Evolutionary conservation across 1,139 yeast genomes (phyloP), one percentile per base, ranked within the genome.

Genomic region (Zygosaccharomyces pseudobailii): DNA sequence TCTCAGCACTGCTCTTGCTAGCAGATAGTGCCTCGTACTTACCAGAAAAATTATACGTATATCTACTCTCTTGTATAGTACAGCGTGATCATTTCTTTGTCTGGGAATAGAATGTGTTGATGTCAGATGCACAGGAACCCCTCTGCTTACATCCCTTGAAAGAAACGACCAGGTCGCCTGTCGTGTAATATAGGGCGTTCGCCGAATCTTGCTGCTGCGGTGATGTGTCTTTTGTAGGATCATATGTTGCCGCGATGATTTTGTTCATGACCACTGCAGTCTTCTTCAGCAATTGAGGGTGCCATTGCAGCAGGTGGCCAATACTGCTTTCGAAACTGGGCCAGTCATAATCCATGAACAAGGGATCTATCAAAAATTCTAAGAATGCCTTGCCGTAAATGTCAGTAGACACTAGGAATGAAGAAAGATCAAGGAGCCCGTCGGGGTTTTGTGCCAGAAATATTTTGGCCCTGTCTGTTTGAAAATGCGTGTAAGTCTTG

Each of bases 271-370:
- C 77, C 9, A 90, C 67, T 0, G 88, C 85, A 4, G 94, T 74
- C 58, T 80, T 84, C 46, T 85, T 76, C 55, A 90, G 73, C 35
- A 84, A 70, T 42, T 77, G 78, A 9, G 96, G 95, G 64, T 92
- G 98, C 98, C 97, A 92, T 66, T 88, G 96, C 54, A 89, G 71
- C 33, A 88, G 72, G 65, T 92, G 97, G 22, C 88, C 79, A 45
- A 90, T 87, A 9, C 82, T 75, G 52, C 79, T 80, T 3, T 86
- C 83, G 25, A 78, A 78, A 17, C 78, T 78, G 67, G 87, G 86
- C 61, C 77, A 78, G 30, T 70, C 72, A 67, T 85, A 88, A 42
- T 74, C 73, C 61, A 85, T 76, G 62, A 80, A 83, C 43, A 87
- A 72, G 13, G 80, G 79, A 62, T 87, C 89, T 33, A 76, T 68